Base-by-base conservation (phyloP, 805 yeast species). In the Ogataea nakhonphanomensis region DNA sequence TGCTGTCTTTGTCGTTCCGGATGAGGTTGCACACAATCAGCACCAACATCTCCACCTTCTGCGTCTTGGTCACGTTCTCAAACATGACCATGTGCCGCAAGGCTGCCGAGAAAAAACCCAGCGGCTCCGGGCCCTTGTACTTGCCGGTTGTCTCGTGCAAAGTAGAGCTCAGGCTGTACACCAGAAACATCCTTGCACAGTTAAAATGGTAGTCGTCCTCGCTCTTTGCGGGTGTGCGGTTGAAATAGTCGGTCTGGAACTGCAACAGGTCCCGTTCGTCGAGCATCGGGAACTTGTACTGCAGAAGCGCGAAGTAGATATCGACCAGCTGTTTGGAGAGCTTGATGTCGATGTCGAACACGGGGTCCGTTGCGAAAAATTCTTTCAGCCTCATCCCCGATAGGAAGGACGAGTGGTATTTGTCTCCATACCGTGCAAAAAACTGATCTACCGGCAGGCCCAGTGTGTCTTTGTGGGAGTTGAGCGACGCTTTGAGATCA, bases 1-100 rank as follows among this genome's bases (percentile, higher is more conserved):
- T 65, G 5, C 83, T 69, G 51, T 80, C 85, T 36, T 73, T 66
- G 50, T 80, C 85, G 2, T 83, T 77, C 54, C 85, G 65, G 37
- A 78, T 73, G 37, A 79, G 61, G 43, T 78, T 78, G 14, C 76
- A 65, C 7, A 78, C 74, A 9, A 79, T 60, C 35, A 79, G 51
- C 1, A 79, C 64, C 30, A 76, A 57, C 4, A 79, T 65, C 55
- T 78, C 82, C 26, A 79, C 65, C 48, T 72, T 71, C 51, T 74
- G 70, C 32, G 71, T 57, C 17, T 65, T 65, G 12, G 66, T 55
- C 32, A 73, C 57, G 22, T 65, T 58, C 12, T 48, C 38, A 45
- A 77, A 69, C 46, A 71, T 65, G 5, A 78, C 64, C 4, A 76
- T 66, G 52, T 77, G 78, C 37, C 84, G 64, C 27, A 79, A 61